phyloP scores from a whole-genome alignment of 805 yeast species.

The Cyberlindnera amylophila region DNA sequence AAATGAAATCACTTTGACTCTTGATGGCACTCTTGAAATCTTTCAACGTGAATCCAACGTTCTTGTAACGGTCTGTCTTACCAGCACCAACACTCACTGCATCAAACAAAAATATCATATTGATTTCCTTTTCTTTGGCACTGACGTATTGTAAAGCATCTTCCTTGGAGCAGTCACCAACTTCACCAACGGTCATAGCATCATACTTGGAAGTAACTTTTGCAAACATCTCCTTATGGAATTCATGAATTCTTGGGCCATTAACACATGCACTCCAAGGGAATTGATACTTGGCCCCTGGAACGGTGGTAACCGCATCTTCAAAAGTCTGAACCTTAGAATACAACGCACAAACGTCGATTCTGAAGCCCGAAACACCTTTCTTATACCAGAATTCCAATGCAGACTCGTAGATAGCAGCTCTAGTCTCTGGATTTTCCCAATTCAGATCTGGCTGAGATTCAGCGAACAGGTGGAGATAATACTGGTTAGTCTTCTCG shows the following conservation, averaged over 20 bases:
- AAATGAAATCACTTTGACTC: conserved; percentile 35
- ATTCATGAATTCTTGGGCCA: conserved; percentile 58
- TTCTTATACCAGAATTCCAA: conserved; percentile 50
- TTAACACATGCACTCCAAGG: conserved; percentile 32
- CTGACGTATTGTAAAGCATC: conserved; percentile 41
- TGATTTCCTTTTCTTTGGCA: conserved; percentile 35
- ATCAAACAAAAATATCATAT: conserved; percentile 38
- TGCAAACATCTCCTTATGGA: conserved; percentile 47
- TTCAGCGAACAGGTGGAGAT: conserved; percentile 48
- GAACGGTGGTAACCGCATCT: conserved; percentile 47
- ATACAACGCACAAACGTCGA: conserved; percentile 52
- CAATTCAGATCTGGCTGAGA: conserved; percentile 61
- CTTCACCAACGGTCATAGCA: conserved; percentile 57
- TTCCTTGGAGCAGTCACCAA: conserved; percentile 40
- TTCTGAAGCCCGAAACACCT: conserved; percentile 58
- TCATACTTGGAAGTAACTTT: conserved; percentile 43
- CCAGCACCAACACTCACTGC: conserved; percentile 37
- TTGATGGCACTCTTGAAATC: conserved; percentile 41
- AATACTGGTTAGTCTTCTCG: conserved; percentile 50
- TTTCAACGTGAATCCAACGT: conserved; percentile 32
- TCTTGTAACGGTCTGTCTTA: conserved; percentile 30
- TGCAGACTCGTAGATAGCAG: conserved; percentile 41
- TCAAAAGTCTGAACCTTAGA: conserved; percentile 42
- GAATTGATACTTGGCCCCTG: conserved; percentile 39
- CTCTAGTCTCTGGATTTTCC: conserved; percentile 40